Percentiles rank a stretch among this genome's conserved stretches.
Conservation (phyloP, 192 early-diverging fungal species). For the Rhizophagus clarus region DNA sequence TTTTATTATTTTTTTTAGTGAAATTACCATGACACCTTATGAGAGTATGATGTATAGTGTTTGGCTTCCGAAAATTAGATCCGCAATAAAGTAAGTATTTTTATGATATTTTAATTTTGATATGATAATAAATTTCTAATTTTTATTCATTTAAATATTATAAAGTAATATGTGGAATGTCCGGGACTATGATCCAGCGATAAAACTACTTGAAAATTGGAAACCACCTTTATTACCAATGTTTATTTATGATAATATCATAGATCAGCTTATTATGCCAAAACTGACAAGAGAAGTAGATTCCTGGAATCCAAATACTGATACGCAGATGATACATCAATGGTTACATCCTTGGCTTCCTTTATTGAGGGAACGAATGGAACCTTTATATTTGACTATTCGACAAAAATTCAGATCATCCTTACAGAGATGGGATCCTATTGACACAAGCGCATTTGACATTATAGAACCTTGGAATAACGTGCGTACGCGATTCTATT, state of each 20-base stretch:
- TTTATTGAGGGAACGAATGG: constrained; percentile 53
- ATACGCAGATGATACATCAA: constrained; percentile 62
- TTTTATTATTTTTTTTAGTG: neutral
- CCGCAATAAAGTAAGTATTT: constrained; percentile 73
- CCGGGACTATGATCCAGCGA: constrained; percentile 64
- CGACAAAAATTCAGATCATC: constrained; percentile 60
- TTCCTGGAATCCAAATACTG: constrained; percentile 60
- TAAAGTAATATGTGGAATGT: constrained; percentile 73
- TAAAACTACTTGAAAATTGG: constrained; percentile 75
- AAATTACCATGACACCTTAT: constrained; percentile 69
- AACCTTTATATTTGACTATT: constrained; percentile 55
- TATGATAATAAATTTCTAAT: neutral
- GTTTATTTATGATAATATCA: constrained; percentile 75
- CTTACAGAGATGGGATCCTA: constrained; percentile 68
- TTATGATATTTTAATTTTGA: neutral
- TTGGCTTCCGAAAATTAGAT: constrained; percentile 79
- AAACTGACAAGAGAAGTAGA: constrained; percentile 69
- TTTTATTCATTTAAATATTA: constrained; percentile 7
- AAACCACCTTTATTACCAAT: constrained; percentile 60
- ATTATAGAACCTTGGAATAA: constrained; percentile 67
- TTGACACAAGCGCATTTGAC: constrained; percentile 51
- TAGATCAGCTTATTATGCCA: constrained; percentile 79
- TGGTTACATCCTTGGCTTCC: constrained; percentile 88
- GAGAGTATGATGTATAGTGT: constrained; percentile 75
- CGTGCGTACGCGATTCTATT: constrained; percentile 37